Base-by-base conservation (phyloP, 2,329 filamentous ascomycete species). In the Colletotrichum truncatum region DNA sequence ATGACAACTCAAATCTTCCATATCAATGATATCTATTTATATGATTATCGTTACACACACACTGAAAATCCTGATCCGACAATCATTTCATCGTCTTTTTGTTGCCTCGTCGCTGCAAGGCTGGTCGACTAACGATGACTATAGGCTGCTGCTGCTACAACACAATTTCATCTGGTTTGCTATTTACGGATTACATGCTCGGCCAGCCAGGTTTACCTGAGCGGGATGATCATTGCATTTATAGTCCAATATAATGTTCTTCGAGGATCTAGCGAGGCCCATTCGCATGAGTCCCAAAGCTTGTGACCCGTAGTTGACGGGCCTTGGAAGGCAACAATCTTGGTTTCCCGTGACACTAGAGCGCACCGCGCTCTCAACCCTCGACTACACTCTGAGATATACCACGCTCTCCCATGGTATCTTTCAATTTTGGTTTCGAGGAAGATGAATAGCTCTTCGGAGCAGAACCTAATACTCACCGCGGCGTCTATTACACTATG, bases 11-110 rank as follows among this genome's bases (percentile, higher is more conserved):
- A 30, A 48, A 56, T n/a, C 39, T 41, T 55, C 52, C 52, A 43
- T 62, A 11, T 28, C 26, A 57, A 57, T 62, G 59, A 62, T 62
- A 62, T 57, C 52, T 62, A 57, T 57, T 57, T 62, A 62, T 25
- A 57, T 62, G 59, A 62, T 62, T 38, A 48, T 62, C 49, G 36
- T 62, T 57, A 46, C 43, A 46, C 58, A 46, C 58, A 62, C 59
- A 62, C 59, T 62, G 59, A 62, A 62, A 62, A 62, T 62, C 36
- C 59, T 62, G 59, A 62, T 57, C 26, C 41, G 59, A 57, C 59
- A 23, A n/a, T 28, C 43, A 28, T 7, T 18, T 12, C 6, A 7
- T 32, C 30, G 30, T 32, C 7, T 32, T 12, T 6, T 32, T 32
- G 30, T 32, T 32, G 30, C 12, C 7, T 32, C 30, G 30, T 32